Conservation (phyloP, 2,329 filamentous ascomycete species). For the Trichophyton rubrum region DNA sequence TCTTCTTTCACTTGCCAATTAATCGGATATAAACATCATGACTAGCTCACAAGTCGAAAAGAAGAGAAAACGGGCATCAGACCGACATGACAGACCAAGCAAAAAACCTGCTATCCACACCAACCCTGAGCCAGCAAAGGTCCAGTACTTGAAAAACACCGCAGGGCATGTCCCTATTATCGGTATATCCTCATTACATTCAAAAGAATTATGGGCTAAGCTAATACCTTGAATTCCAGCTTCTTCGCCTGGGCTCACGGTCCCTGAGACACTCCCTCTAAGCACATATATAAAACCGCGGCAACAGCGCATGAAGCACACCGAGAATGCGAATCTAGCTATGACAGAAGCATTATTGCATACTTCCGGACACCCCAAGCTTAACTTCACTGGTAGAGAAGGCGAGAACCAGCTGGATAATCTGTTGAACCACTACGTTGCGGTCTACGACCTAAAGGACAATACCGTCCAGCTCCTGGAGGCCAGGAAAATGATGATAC, state of each 20-base stretch:
- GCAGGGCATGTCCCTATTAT: slow-evolving; percentile 39
- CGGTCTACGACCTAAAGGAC: slow-evolving; percentile 44
- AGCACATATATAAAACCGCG: slow-evolving; percentile 40
- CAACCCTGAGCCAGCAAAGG: slow-evolving; percentile 28
- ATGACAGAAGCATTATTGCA: slow-evolving; percentile 45
- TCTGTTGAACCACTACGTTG: slow-evolving; percentile 48
- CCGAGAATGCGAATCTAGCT: slow-evolving; percentile 25
- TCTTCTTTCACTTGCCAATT: neutral
- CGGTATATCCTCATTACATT: slow-evolving; percentile 26
- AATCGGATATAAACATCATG: slow-evolving; percentile 17
- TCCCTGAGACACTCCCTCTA: slow-evolving; percentile 23
- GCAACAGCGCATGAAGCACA: slow-evolving; percentile 20
- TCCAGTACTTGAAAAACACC: slow-evolving; percentile 37
- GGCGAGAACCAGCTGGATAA: slow-evolving; percentile 40
- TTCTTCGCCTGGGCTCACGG: slow-evolving; percentile 17
- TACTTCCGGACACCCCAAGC: slow-evolving; percentile 46
- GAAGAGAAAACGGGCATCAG: slow-evolving; percentile 40
- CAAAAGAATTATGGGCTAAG: neutral
- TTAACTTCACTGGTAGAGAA: slow-evolving; percentile 46
- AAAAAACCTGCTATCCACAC: slow-evolving; percentile 37
- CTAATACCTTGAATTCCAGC: slow-evolving; percentile 13
- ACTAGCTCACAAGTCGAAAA: slow-evolving; percentile 28
- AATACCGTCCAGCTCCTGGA: slow-evolving; percentile 43
- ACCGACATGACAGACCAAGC: slow-evolving; percentile 32
- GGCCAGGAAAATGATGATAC: slow-evolving; percentile 44